A percentile compares a stretch with the other conserved stretches of the same genome.
Evolutionary conservation across 495 filamentous ascomycete genomes (phyloP).

Genomic region (Aspergillus bridgeri): DNA sequence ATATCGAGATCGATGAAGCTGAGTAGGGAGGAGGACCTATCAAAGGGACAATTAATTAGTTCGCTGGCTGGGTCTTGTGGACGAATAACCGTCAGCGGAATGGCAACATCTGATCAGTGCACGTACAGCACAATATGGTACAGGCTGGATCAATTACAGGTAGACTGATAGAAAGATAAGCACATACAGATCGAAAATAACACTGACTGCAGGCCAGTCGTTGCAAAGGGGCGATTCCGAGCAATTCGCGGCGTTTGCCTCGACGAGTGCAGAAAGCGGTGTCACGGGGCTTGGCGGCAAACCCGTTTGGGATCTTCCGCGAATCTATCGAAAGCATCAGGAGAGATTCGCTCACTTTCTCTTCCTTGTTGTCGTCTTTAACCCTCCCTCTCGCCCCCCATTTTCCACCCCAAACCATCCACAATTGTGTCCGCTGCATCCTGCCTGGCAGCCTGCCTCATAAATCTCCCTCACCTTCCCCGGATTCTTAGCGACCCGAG

Average conservation of each 20-base stretch:
- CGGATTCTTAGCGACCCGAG: background rate
- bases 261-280: background rate
- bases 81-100: background rate
- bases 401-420: background rate
- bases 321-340: background rate
- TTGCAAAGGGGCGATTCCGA: background rate
- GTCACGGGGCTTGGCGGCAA: background rate
- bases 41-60: background rate
- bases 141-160: too few relatives aligned
- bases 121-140: too few relatives aligned
- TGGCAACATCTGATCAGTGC: too few relatives aligned
- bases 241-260: background rate
- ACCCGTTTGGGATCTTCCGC: background rate
- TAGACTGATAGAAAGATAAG: background rate
- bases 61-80: background rate
- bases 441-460: constrained; percentile 2
- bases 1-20: background rate
- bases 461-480: background rate
- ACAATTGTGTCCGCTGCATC: background rate
- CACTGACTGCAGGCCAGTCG: background rate
- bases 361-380: constrained; percentile 1
- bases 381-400: too few relatives aligned
- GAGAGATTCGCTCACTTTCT: background rate
- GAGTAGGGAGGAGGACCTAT: background rate
- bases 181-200: background rate